Evolutionary conservation across 345 rosid genomes (phyloP).

Genomic region (Theobroma cacao): DNA sequence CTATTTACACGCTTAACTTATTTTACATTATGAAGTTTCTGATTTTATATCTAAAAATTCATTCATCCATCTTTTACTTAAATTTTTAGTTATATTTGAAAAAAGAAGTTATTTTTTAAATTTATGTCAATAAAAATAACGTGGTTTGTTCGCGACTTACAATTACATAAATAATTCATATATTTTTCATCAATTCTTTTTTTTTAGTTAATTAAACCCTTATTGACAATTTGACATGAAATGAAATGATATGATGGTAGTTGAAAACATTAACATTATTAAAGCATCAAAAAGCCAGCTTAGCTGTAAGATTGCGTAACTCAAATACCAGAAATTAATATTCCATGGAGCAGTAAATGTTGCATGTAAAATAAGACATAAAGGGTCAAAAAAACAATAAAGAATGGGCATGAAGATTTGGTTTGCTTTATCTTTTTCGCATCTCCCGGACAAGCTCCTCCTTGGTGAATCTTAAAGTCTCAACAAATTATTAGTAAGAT

Average conservation of each 20-base stretch:
- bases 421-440: conserved; percentile 23
- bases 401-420: conserved; percentile 35
- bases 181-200: no score
- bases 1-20: no score
- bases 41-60: background rate
- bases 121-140: background rate
- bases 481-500: conserved; percentile 19
- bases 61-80: background rate
- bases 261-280: background rate
- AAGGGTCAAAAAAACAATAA: conserved; percentile 25
- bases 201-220: background rate
- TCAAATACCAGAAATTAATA: background rate
- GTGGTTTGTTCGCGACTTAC: no score
- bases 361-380: background rate
- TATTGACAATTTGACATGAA: background rate
- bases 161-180: no score
- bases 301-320: background rate
- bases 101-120: no score
- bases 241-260: background rate
- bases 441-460: background rate
- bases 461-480: background rate
- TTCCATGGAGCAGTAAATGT: background rate
- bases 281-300: background rate
- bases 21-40: no score
- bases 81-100: no score